These are phyloP conservation scores for Venustampulla echinocandica DNA, from an alignment of 495 filamentous ascomycete species.

Conservation along the genomic window DNA sequence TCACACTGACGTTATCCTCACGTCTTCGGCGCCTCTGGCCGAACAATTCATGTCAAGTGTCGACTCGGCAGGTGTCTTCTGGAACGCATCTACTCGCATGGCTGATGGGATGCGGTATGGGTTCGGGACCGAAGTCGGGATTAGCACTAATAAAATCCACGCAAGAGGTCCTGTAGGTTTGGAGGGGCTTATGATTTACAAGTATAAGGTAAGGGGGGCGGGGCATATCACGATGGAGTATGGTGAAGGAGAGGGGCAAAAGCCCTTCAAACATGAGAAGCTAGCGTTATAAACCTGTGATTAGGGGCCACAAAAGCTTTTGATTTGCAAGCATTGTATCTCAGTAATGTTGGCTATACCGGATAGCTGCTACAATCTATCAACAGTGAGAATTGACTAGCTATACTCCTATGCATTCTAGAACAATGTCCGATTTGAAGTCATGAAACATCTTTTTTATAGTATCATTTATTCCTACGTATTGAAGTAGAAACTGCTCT, in stretches of 20 bases:
- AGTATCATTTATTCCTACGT: too few relatives aligned
- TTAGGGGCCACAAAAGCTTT: too few relatives aligned
- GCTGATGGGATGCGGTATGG: conserved; percentile 95
- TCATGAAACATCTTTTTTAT: too few relatives aligned
- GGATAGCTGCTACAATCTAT: too few relatives aligned
- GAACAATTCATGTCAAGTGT: conserved; percentile 73
- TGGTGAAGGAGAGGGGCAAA: conserved; percentile 57
- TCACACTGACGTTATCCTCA: conserved; percentile 90
- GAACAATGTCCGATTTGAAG: too few relatives aligned
- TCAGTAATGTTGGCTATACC: too few relatives aligned
- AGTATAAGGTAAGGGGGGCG: conserved; percentile 75
- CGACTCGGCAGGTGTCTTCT: conserved; percentile 90
- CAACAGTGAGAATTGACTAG: too few relatives aligned
- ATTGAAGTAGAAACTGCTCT: too few relatives aligned
- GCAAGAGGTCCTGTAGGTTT: conserved; percentile 86
- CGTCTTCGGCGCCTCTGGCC: conserved; percentile 52
- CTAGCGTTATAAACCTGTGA: conserved; percentile 17
- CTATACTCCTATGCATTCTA: too few relatives aligned
- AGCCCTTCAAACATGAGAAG: conserved; percentile 58
- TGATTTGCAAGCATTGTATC: too few relatives aligned
- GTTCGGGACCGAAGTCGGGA: conserved; percentile 96
- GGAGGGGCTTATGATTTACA: conserved; percentile 93
- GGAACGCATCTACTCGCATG: conserved; percentile 92
- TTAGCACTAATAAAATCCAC: conserved; percentile 98
- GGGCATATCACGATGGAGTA: conserved; percentile 73